Conservation (phyloP, 163 green algal genomes). For the Coccomyxa subellipsoidea region DNA sequence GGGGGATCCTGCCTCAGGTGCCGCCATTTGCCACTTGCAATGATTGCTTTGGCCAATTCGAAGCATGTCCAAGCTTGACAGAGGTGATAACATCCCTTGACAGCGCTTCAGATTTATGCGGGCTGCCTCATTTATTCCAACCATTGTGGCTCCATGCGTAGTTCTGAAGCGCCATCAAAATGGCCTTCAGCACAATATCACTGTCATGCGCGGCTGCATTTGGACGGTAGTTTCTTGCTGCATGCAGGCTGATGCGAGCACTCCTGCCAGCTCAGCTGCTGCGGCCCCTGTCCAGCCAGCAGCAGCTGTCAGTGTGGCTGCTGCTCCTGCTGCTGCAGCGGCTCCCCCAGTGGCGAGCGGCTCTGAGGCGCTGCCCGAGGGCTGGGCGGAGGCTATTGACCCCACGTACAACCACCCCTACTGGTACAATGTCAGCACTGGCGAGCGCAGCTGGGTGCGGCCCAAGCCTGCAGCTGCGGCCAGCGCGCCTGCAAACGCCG, state of each 20-base stretch:
- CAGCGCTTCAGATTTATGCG: too few species aligned
- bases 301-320: background rate
- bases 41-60: background rate
- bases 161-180: too few species aligned
- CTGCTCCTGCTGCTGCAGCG: background rate
- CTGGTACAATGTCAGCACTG: constrained; percentile 68
- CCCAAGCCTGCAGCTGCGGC: constrained; percentile 24
- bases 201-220: too few species aligned
- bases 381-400: constrained; percentile 70
- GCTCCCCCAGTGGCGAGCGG: background rate
- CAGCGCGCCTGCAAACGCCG: constrained; percentile 11
- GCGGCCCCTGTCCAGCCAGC: background rate
- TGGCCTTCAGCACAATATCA: too few species aligned
- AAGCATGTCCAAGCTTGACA: too few species aligned
- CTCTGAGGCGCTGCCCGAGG: constrained; percentile 41
- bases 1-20: constrained; percentile 56
- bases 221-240: background rate
- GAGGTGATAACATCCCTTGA: too few species aligned
- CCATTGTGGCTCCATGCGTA: too few species aligned
- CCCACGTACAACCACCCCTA: constrained; percentile 63
- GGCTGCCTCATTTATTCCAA: too few species aligned
- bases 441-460: constrained; percentile 59
- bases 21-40: background rate
- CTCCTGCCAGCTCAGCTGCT: background rate
- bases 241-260: background rate